phyloP scores from a whole-genome alignment of 306 rosid genomes.

The Amphicarpaea edgeworthii region DNA sequence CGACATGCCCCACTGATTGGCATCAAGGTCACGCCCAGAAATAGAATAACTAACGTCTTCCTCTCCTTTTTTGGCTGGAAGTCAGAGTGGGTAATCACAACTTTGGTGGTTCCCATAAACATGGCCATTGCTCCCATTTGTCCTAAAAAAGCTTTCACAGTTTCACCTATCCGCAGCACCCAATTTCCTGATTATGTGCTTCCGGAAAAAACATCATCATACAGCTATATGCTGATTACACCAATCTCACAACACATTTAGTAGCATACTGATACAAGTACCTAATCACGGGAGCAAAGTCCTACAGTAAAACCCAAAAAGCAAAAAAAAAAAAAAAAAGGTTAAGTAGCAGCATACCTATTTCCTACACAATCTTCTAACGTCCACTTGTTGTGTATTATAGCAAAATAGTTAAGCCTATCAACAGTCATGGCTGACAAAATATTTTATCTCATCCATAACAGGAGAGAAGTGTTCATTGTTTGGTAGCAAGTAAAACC shows the following conservation, averaged over 20 bases:
- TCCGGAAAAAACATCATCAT: conserved; percentile 50
- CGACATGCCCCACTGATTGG: conserved; percentile 56
- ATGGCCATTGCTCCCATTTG: conserved; percentile 54
- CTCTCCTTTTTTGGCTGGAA: conserved; percentile 58
- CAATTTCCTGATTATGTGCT: conserved; percentile 46
- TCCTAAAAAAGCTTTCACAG: conserved; percentile 51
- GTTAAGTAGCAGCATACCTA: conserved; percentile 70
- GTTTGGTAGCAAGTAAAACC: conserved; percentile 93
- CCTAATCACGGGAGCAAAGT: conserved; percentile 62
- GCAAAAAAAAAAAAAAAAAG: conserved; percentile 45
- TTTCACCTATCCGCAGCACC: conserved; percentile 52
- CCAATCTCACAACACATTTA: conserved; percentile 49
- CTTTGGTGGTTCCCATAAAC: conserved; percentile 60
- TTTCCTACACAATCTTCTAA: conserved; percentile 77
- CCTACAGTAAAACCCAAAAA: conserved; percentile 57
- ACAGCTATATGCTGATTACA: conserved; percentile 66
- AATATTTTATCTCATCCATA: conserved; percentile 88
- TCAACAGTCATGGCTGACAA: conserved; percentile 75
- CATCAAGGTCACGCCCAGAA: conserved; percentile 56
- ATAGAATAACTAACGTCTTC: conserved; percentile 51
- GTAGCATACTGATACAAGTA: conserved; percentile 47
- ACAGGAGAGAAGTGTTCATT: conserved; percentile 82
- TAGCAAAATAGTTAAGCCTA: conserved; percentile 68
- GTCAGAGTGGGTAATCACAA: conserved; percentile 56
- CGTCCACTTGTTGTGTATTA: conserved; percentile 58